These are phyloP conservation scores for Amaranthus palmeri DNA, from an alignment of 148 eudicot species.

Conservation along the genomic window DNA sequence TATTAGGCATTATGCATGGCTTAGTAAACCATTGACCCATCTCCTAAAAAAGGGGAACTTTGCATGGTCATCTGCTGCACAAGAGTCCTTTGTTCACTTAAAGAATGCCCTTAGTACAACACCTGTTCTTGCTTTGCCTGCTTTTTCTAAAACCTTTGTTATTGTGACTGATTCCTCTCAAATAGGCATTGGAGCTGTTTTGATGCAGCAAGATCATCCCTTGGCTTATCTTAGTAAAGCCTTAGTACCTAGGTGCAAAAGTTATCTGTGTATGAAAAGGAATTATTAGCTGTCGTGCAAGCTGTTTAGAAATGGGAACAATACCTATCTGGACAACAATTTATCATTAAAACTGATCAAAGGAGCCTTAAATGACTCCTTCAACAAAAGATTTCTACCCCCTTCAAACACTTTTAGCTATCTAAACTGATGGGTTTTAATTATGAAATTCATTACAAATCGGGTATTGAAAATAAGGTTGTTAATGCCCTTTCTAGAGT, in stretches of 20 bases:
- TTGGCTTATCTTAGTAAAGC: too few relatives aligned
- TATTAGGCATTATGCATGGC: neutral
- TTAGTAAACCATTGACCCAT: neutral
- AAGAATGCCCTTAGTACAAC: neutral
- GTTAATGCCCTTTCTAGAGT: neutral
- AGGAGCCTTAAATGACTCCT: neutral
- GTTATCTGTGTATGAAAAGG: too few relatives aligned
- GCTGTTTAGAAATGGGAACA: neutral
- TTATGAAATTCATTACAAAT: neutral
- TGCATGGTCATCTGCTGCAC: neutral
- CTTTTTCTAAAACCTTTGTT: neutral
- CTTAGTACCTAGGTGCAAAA: too few relatives aligned
- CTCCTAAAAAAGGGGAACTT: neutral
- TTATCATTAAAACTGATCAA: neutral
- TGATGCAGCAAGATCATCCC: too few relatives aligned
- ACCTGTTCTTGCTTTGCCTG: neutral
- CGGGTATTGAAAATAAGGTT: neutral
- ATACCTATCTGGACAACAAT: neutral
- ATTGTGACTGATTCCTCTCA: neutral
- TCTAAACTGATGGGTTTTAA: neutral
- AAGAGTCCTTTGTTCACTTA: neutral
- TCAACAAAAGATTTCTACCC: neutral
- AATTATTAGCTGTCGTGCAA: neutral
- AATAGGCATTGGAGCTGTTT: neutral
- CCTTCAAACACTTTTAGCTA: conserved; percentile 1